Evolutionary conservation across 2,329 filamentous ascomycete genomes (phyloP), one percentile per base, ranked within the genome.

Genomic region (Beauveria caledonica): DNA sequence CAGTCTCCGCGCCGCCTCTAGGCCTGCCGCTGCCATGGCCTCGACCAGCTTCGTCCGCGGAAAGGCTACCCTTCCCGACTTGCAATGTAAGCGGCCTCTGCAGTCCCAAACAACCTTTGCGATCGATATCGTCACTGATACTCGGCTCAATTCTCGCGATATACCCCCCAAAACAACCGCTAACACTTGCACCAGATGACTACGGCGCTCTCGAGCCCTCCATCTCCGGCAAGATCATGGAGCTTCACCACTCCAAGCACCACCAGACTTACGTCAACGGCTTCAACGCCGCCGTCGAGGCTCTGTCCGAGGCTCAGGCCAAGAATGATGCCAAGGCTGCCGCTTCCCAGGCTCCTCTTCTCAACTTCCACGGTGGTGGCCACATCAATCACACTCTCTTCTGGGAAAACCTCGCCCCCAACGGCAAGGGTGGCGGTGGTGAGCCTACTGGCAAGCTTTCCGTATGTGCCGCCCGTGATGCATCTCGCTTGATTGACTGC

Each of bases 21-120:
- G 83, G 72, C 80, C 82, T 64, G 76, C 80, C 60, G 81, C 84
- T 68, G 84, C 86, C 70, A 78, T 89, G 70, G 85, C 87, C 66
- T 85, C 85, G 74, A 87, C 87, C 68, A 88, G 83, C 72, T 95
- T 95, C 70, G 82, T 87, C 68, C 87, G 92, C 70, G 86, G 85
- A 77, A 97, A 97, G 81, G 93, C 90, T 57, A 96, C 92, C 46
- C 88, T 99, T 46, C 94, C 94, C 65, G 92, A 97, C 71, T 86
- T 97, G n/a, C 67, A 77, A 27, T 83, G 80, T 83, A 70, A 69
- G 78, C 46, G 23, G 6, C 58, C 23, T 36, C 10, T 36, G 2
- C 21, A 11, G 15, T 23, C 19, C 27, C 33, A 42, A 3, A 23
- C 21, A 9, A 17, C 21, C 15, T 15, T 15, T 23, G n/a, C 52